A percentile compares a stretch with the other conserved stretches of the same genome.
Evolutionary conservation across 257 asterid species (phyloP).

Genomic region (Solanum tarapatanum): DNA sequence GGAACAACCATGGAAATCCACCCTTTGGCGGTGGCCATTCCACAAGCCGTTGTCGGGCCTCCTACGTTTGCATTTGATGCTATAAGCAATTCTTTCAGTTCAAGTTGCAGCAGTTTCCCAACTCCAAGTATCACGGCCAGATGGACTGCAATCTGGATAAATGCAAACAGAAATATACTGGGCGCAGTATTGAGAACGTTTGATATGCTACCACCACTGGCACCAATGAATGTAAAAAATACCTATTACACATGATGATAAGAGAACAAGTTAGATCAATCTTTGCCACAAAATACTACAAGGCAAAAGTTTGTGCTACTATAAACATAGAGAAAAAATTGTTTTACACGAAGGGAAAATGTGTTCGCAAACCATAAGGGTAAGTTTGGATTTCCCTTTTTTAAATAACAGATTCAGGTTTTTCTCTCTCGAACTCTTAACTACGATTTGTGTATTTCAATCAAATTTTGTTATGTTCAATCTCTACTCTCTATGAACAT

Average conservation of each 20-base stretch:
- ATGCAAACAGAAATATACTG: conserved; percentile 59
- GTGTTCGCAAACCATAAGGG: not conserved
- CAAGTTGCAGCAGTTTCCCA: conserved; percentile 62
- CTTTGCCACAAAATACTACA: not conserved
- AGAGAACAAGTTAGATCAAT: not conserved
- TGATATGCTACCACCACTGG: conserved; percentile 79
- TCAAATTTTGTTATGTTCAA: not conserved
- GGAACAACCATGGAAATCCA: conserved; percentile 80
- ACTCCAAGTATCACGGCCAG: conserved; percentile 66
- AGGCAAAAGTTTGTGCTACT: not conserved
- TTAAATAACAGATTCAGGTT: not conserved
- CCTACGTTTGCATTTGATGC: conserved; percentile 98
- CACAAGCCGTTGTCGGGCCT: conserved; percentile 93
- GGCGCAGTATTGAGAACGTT: conserved; percentile 67
- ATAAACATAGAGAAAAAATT: not conserved
- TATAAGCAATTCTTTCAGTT: conserved; percentile 57
- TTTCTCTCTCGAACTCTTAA: not conserved
- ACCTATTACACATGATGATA: conserved; percentile 22
- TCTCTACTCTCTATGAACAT: not conserved
- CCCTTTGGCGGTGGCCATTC: conserved; percentile 97
- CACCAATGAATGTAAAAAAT: conserved; percentile 73
- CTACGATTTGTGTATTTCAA: not conserved
- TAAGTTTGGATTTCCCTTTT: not conserved
- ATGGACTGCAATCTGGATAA: conserved; percentile 69
- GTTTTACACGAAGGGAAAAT: not conserved